A percentile compares a stretch with the other conserved stretches of the same genome.
Evolutionary conservation across 176 grass and related monocot genomes (phyloP).

Genomic region (Ampelocalamus luodianensis): DNA sequence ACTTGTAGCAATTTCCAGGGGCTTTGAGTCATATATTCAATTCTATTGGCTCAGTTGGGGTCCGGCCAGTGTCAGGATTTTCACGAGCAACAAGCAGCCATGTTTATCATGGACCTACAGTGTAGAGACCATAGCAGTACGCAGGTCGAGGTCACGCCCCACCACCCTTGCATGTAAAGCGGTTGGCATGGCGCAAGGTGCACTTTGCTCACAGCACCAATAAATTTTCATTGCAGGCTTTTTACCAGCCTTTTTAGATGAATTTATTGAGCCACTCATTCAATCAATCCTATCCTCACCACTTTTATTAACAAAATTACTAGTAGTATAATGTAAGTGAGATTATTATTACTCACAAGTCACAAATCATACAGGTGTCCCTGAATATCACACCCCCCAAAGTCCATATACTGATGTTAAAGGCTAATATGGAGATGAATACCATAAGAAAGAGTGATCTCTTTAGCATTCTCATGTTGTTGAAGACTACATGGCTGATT

Average conservation of each 20-base stretch:
- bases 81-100: constrained; percentile 41
- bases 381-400: too few relatives aligned
- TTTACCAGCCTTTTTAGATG: constrained; percentile 42
- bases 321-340: too few relatives aligned
- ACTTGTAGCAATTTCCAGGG: background rate
- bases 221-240: constrained; percentile 55
- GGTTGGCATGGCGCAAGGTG: constrained; percentile 22
- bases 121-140: constrained; percentile 30
- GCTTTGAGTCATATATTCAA: background rate
- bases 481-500: background rate
- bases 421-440: background rate
- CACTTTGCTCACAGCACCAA: constrained; percentile 32
- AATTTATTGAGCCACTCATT: constrained; percentile 40
- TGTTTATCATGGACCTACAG: constrained; percentile 38
- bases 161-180: constrained; percentile 29
- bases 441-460: too few relatives aligned
- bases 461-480: background rate
- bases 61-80: constrained; percentile 19
- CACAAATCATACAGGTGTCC: too few relatives aligned
- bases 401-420: background rate
- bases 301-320: too few relatives aligned
- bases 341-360: too few relatives aligned
- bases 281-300: background rate
- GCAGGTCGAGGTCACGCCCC: background rate
- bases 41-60: constrained; percentile 8